Base-by-base conservation (phyloP, 1,284 basidiomycete species). In the Microstroma glucosiphilum region DNA sequence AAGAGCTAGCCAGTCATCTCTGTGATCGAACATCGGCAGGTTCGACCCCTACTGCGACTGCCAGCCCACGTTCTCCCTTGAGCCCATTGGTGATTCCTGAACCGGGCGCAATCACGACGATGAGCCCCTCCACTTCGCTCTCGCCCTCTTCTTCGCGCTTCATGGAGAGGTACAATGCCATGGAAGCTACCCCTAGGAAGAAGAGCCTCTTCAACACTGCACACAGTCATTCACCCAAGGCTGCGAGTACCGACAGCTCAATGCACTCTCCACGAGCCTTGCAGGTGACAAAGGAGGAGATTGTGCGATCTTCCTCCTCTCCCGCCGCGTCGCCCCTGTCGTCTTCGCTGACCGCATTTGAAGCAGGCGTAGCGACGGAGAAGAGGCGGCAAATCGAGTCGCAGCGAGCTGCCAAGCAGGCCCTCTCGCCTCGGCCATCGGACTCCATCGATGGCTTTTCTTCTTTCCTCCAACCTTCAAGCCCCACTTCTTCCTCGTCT, bases 1-100 rank as follows among this genome's bases (percentile, higher is more conserved):
- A 73, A 53, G 70, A 73, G 56, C 64, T 73, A 19, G 67, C 64
- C 25, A 59, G 55, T 19, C 72, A 73, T 51, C 54, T 65, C 0
- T 73, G 72, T 49, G 56, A 60, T 46, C 56, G 63, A 30, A 51
- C 51, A 54, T 60, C 56, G n/a, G 21, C 40, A n/a, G 40, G 11
- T 6, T 15, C 37, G 2, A 19, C 56, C 8, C 56, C 40, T 11
- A 57, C n/a, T 6, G 19, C 30, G 30, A 37, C 30, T 37, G 30
- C 30, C 30, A 37, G 30, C 30, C 30, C 30, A 37, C 30, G 30
- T 9, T 37, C 17, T 2, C 30, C 30, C 1, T 19, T 57, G 25
- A 26, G 56, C 21, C 61, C 63, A 4, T 37, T 60, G 4, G 40
- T 55, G 49, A 51, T 64, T 25, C 58, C 60, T 0, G 7, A 51